These are phyloP conservation scores for Aspergillus tamarii DNA, from an alignment of 2,329 filamentous ascomycete genomes.

Conservation along the genomic window DNA sequence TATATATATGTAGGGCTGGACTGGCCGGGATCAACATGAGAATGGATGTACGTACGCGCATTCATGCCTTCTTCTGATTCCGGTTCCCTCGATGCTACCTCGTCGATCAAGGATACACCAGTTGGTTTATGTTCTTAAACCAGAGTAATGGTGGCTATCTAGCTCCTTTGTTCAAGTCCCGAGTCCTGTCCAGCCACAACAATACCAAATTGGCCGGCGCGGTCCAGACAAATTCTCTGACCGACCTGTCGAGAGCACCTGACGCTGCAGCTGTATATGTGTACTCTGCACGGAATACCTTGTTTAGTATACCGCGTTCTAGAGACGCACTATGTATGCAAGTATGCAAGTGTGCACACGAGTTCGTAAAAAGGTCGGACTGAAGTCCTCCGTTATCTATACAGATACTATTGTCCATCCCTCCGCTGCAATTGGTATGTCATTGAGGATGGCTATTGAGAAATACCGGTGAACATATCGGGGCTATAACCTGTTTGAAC, in stretches of 20 bases:
- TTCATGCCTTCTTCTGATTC: slow-evolving; percentile 1
- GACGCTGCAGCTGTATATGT: background rate
- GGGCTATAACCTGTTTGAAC: background rate
- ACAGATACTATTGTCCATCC: background rate
- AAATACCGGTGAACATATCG: slow-evolving; percentile 1
- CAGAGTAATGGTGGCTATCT: background rate
- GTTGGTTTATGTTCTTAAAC: background rate
- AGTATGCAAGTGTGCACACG: background rate
- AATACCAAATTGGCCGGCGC: background rate
- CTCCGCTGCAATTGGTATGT: background rate
- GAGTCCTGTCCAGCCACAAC: background rate
- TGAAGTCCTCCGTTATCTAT: slow-evolving; percentile 4
- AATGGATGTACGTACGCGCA: slow-evolving; percentile 3
- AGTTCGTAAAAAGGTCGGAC: background rate
- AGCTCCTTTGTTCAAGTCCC: slow-evolving; percentile 4
- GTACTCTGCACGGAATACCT: background rate
- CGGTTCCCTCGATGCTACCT: background rate
- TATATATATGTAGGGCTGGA: slow-evolving; percentile 16
- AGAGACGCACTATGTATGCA: background rate
- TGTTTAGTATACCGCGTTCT: background rate
- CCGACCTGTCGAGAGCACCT: background rate
- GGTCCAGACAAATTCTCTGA: background rate
- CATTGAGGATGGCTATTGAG: background rate
- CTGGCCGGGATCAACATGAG: slow-evolving; percentile 3
- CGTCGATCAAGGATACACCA: background rate